Evolutionary conservation across 2,329 filamentous ascomycete species (phyloP).

Genomic region (Parastagonospora nodorum): DNA sequence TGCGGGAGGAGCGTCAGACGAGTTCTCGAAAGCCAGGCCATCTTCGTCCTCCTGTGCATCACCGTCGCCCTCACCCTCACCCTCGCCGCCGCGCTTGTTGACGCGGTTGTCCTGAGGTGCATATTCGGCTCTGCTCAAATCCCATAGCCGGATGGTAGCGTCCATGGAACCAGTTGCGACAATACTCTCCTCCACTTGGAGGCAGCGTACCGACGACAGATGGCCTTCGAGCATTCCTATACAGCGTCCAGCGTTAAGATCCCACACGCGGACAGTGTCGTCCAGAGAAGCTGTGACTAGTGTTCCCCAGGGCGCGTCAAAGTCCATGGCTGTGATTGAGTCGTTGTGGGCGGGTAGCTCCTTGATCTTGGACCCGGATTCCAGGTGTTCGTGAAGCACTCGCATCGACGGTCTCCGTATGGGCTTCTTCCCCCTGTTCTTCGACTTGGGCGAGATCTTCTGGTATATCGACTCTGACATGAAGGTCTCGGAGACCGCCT

Average conservation of each 20-base stretch:
- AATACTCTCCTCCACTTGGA: slow-evolving; percentile 95
- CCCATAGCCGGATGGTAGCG: slow-evolving; percentile 93
- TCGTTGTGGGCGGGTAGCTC: slow-evolving; percentile 90
- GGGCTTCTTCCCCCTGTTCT: slow-evolving; percentile 58
- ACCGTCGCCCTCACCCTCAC: slow-evolving; percentile 52
- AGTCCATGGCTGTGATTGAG: slow-evolving; percentile 86
- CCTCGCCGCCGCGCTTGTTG: slow-evolving; percentile 49
- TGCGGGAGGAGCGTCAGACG: slow-evolving; percentile 72
- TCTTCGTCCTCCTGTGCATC: slow-evolving; percentile 50
- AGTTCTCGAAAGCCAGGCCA: slow-evolving; percentile 73
- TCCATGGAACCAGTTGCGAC: slow-evolving; percentile 94
- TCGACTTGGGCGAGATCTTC: slow-evolving; percentile 68
- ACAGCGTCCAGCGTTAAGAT: slow-evolving; percentile 89
- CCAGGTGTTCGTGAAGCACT: slow-evolving; percentile 92
- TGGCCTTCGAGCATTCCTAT: slow-evolving; percentile 92
- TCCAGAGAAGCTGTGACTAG: slow-evolving; percentile 92
- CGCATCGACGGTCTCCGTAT: slow-evolving; percentile 84
- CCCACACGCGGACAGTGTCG: slow-evolving; percentile 94
- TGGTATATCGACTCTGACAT: slow-evolving; percentile 99
- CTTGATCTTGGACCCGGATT: slow-evolving; percentile 84
- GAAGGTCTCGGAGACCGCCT: slow-evolving; percentile 67
- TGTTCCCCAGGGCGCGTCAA: slow-evolving; percentile 95
- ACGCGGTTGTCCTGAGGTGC: slow-evolving; percentile 67
- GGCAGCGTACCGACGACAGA: slow-evolving; percentile 85
- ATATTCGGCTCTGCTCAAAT: slow-evolving; percentile 86